phyloP scores from a whole-genome alignment of 768 basidiomycete genomes.

The Hericium alpestre region DNA sequence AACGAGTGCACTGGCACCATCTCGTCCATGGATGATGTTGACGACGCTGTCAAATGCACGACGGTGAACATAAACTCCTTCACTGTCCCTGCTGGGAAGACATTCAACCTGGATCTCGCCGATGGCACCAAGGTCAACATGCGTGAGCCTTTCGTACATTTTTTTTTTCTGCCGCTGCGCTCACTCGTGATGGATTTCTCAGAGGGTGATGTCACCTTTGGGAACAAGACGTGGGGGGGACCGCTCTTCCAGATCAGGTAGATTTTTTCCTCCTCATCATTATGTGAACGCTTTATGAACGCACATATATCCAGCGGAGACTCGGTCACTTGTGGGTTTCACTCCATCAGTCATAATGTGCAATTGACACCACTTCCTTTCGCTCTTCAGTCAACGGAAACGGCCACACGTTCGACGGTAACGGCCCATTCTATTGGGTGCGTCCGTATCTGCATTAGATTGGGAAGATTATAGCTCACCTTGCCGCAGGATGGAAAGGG shows the following conservation, averaged over 20 bases:
- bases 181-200: not conserved
- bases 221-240: conserved; percentile 39
- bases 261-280: not conserved
- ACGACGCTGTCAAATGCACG: conserved; percentile 41
- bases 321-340: conserved; percentile 34
- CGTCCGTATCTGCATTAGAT: not conserved
- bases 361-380: not conserved
- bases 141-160: conserved; percentile 25
- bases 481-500: conserved; percentile 20
- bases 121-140: conserved; percentile 48
- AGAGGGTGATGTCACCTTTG: conserved; percentile 54
- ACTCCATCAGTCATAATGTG: not conserved
- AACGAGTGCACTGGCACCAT: conserved; percentile 42
- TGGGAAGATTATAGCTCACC: not conserved
- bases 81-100: conserved; percentile 45
- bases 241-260: conserved; percentile 37
- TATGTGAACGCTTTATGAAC: not conserved
- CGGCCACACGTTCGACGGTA: conserved; percentile 29
- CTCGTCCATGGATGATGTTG: conserved; percentile 39
- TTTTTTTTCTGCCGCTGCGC: not conserved
- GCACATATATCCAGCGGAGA: conserved; percentile 28
- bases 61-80: conserved; percentile 48
- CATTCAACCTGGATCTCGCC: conserved; percentile 35
- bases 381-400: conserved; percentile 28
- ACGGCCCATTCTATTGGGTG: conserved; percentile 36